Percentiles rank a stretch among this genome's conserved stretches.
Conservation (phyloP, 441 rosid species). For the Iberis amara region DNA sequence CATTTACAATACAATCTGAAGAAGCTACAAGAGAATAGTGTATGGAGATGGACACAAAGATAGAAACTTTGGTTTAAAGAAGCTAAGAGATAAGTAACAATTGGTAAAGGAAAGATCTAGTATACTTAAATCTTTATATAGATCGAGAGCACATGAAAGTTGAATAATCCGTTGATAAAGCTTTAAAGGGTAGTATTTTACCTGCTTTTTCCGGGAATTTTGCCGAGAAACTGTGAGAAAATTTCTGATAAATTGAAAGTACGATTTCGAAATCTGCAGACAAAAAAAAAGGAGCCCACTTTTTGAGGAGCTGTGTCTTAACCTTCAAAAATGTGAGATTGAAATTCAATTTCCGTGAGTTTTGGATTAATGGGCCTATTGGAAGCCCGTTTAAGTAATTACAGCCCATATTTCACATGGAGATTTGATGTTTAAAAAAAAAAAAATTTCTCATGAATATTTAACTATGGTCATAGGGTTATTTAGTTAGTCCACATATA, state of each 20-base stretch:
- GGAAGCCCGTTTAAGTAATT: conserved; percentile 15
- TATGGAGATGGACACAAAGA: conserved; percentile 1
- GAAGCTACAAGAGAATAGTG: conserved; percentile 8
- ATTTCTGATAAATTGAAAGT: conserved; percentile 14
- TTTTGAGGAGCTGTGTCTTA: conserved; percentile 15
- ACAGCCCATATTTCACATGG: too few relatives aligned
- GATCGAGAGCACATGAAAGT: conserved; percentile 14
- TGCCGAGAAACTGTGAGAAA: conserved; percentile 35
- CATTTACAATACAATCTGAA: conserved; percentile 11
- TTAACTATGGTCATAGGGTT: too few relatives aligned
- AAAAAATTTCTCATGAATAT: too few relatives aligned
- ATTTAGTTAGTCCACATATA: too few relatives aligned
- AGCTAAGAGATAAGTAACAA: conserved; percentile 21
- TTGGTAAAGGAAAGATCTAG: conserved; percentile 19
- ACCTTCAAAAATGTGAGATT: neutral
- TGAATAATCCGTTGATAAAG: neutral
- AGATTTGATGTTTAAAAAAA: too few relatives aligned
- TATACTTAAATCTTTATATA: conserved; percentile 14
- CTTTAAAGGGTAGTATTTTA: conserved; percentile 21
- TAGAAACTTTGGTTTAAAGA: neutral
- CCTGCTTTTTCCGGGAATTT: conserved; percentile 40
- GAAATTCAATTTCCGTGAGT: neutral
- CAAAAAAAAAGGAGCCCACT: conserved; percentile 30
- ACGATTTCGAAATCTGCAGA: conserved; percentile 27
- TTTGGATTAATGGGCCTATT: conserved; percentile 20